phyloP scores from a whole-genome alignment of 257 asterid species.

The Salvia hispanica region DNA sequence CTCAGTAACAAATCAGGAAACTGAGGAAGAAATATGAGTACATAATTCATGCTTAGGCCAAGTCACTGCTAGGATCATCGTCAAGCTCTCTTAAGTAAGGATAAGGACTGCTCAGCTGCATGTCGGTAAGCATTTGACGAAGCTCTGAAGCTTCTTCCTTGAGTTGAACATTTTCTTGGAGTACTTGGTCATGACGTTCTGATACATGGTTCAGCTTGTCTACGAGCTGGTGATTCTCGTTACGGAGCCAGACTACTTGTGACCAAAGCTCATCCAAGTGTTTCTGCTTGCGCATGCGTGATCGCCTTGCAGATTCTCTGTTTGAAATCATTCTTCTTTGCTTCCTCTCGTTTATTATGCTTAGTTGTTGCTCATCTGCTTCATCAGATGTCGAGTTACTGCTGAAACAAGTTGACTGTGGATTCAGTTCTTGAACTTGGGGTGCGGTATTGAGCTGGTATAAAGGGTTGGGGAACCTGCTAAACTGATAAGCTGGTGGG shows the following conservation, averaged over 20 bases:
- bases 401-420: conserved; percentile 63
- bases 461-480: conserved; percentile 48
- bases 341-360: conserved; percentile 77
- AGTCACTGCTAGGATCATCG: conserved; percentile 44
- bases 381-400: conserved; percentile 87
- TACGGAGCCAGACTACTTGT: conserved; percentile 74
- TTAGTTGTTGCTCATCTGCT: conserved; percentile 72
- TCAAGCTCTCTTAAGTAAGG: conserved; percentile 54
- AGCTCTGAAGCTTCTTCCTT: conserved; percentile 74
- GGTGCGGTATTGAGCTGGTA: conserved; percentile 50
- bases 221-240: conserved; percentile 75
- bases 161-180: conserved; percentile 69
- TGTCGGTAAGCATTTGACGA: conserved; percentile 62
- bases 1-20: conserved; percentile 33
- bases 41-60: conserved; percentile 35
- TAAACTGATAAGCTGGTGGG: conserved; percentile 47
- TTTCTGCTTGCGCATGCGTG: conserved; percentile 93
- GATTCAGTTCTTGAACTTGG: conserved; percentile 62
- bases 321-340: conserved; percentile 88
- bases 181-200: conserved; percentile 55
- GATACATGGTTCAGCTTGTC: conserved; percentile 67
- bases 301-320: conserved; percentile 82
- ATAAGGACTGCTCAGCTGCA: conserved; percentile 63
- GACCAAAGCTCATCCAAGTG: conserved; percentile 93
- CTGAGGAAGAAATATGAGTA: conserved; percentile 23